phyloP scores from a whole-genome alignment of 805 yeast species.

The Saturnispora dispora region DNA sequence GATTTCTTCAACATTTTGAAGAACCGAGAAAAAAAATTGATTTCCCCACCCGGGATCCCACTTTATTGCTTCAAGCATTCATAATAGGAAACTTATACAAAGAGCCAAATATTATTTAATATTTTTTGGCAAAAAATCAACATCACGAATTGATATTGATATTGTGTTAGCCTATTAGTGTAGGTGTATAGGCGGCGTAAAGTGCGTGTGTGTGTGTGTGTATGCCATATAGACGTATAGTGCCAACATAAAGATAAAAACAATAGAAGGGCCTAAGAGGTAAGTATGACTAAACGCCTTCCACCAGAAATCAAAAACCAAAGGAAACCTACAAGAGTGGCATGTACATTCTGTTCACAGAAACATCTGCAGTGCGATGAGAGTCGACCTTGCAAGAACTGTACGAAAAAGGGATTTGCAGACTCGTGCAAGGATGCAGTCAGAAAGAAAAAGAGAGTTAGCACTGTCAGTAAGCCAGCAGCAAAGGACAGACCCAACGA shows the following conservation, averaged over 20 bases:
- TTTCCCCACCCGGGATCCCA: neutral
- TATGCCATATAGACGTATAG: neutral
- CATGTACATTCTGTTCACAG: slow-evolving; percentile 63
- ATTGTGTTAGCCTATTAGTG: neutral
- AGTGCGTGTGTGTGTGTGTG: neutral
- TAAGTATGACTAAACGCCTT: slow-evolving; percentile 48
- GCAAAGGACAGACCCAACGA: neutral
- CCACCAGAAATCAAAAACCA: slow-evolving; percentile 42
- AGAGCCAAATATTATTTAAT: neutral
- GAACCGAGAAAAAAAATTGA: neutral
- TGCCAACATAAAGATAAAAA: neutral
- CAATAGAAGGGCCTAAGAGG: neutral
- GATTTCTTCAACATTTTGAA: neutral
- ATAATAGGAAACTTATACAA: neutral
- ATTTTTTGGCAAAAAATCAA: neutral
- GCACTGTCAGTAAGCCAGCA: neutral
- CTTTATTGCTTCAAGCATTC: neutral
- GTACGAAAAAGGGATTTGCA: slow-evolving; percentile 48
- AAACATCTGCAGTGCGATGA: slow-evolving; percentile 69
- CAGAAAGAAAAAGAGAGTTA: slow-evolving; percentile 32
- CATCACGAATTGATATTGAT: neutral
- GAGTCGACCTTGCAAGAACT: slow-evolving; percentile 63
- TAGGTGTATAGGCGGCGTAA: neutral
- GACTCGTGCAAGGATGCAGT: slow-evolving; percentile 49
- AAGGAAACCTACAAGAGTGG: slow-evolving; percentile 57